Base-by-base conservation (phyloP, 768 basidiomycete genomes). In the Russula olivacea region DNA sequence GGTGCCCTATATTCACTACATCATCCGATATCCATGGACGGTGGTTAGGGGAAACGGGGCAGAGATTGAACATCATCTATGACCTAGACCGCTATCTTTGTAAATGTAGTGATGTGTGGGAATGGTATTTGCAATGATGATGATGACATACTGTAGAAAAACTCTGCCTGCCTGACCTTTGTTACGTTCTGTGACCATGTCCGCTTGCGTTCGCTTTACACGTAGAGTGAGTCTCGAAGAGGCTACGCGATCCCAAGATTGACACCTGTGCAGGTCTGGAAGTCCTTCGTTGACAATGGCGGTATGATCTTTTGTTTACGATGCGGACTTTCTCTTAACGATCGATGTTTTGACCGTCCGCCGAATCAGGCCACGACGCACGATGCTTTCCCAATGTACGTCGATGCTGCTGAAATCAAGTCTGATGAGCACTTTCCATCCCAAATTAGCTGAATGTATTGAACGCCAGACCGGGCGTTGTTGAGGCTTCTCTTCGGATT, bases 31-130 rank as follows among this genome's bases (percentile, higher is more conserved):
- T 71, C 69, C 61, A 66, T 83, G 81, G 81, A 73, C 78, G 80
- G 72, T 78, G 86, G 86, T 70, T 86, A 89, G 88, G 88, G 88
- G 87, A 89, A 90, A 86, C 69, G 84, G 82, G 87, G 88, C 86
- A 85, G 66, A 89, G 76, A 88, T 80, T 63, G 67, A 83, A 28
- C 64, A 63, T 66, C 72, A 65, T 68, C 54, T 41, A 59, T 65
- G 6, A 64, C 58, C 54, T 60, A 60, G 63, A 55, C 58, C 54
- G 23, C 54, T 32, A 60, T 64, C 58, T 64, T 59, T 64, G 63
- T 64, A 64, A 64, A 32, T 43, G 36, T 60, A 64, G 54, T 64
- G 63, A 45, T 57, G 32, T 63, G 63, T 64, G 63, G 58, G 54
- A 60, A 60, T 56, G 54, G 58, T 30, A 60, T 17, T 51, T 32